Conservation (phyloP, 495 filamentous ascomycete species). For the Endocarpon pusillum region DNA sequence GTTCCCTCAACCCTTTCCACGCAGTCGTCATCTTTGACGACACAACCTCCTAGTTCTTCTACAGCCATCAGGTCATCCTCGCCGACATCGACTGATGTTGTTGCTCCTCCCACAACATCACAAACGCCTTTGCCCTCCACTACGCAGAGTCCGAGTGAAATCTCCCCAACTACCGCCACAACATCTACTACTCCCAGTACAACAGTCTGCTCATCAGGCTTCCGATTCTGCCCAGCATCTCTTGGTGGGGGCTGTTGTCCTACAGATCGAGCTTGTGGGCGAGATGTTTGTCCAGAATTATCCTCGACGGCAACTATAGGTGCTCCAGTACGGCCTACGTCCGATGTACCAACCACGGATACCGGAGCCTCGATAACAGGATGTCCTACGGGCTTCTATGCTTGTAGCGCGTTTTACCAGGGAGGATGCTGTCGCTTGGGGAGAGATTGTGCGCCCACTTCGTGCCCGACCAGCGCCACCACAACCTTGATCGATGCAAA, state of each 20-base stretch:
- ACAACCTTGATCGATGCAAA: slow-evolving; percentile 45
- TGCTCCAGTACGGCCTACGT: slow-evolving; percentile 36
- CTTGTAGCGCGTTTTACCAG: slow-evolving; percentile 44
- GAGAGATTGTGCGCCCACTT: slow-evolving; percentile 57
- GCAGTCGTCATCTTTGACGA: too few relatives aligned
- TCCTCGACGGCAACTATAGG: slow-evolving; percentile 14
- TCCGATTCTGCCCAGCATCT: slow-evolving; percentile 34
- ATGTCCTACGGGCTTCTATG: slow-evolving; percentile 64
- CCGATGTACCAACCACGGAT: slow-evolving; percentile 16
- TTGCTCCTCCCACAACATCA: slow-evolving; percentile 6
- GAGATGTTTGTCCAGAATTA: slow-evolving; percentile 13
- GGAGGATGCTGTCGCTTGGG: slow-evolving; percentile 72
- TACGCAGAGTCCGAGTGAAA: slow-evolving; percentile 10
- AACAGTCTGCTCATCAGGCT: slow-evolving; percentile 38
- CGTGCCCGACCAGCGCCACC: slow-evolving; percentile 40
- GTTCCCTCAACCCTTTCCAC: too few relatives aligned
- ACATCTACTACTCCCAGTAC: slow-evolving; percentile 10
- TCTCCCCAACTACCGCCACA: slow-evolving; percentile 6
- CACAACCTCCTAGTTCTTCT: slow-evolving; percentile 14
- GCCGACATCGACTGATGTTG: slow-evolving; percentile 20
- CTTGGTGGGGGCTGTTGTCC: slow-evolving; percentile 38
- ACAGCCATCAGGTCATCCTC: slow-evolving; percentile 24
- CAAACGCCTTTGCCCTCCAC: slow-evolving; percentile 12
- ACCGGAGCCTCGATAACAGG: slow-evolving; percentile 17
- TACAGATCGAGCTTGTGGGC: slow-evolving; percentile 19